phyloP scores from a whole-genome alignment of 164 flowering plant species.

The Dillenia suffruticosa region DNA sequence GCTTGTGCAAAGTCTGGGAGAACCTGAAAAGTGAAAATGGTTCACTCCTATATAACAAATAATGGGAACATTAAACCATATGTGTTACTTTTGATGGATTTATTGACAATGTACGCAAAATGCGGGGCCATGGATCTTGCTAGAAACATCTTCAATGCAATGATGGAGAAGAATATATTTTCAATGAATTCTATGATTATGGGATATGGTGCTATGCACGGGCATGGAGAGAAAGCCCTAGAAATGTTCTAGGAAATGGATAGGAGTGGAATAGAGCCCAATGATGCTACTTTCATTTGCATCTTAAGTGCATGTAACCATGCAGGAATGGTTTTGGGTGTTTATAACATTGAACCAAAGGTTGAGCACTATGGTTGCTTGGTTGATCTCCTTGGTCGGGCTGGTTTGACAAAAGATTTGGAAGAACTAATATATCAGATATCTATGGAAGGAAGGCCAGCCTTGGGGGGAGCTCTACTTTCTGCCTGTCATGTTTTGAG shows the following conservation, averaged over 20 bases:
- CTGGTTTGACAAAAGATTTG: constrained; percentile 43
- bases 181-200: constrained; percentile 74
- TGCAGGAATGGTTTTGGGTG: constrained; percentile 56
- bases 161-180: constrained; percentile 57
- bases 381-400: constrained; percentile 61
- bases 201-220: constrained; percentile 69
- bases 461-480: constrained; percentile 50
- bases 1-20: constrained; percentile 51
- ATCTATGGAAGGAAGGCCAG: constrained; percentile 37
- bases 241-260: constrained; percentile 65
- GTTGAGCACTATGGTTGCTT: constrained; percentile 65
- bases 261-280: constrained; percentile 42
- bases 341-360: constrained; percentile 51
- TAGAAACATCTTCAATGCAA: constrained; percentile 46
- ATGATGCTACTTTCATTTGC: constrained; percentile 54
- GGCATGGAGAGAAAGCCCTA: constrained; percentile 50
- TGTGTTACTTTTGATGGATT: constrained; percentile 52
- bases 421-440: constrained; percentile 36
- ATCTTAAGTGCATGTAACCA: constrained; percentile 58
- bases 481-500: constrained; percentile 41
- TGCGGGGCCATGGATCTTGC: constrained; percentile 61
- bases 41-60: constrained; percentile 43
- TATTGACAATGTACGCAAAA: constrained; percentile 70
- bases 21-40: constrained; percentile 45
- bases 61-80: constrained; percentile 31